phyloP scores from a whole-genome alignment of 768 basidiomycete species.

The Gymnopilus junonius region DNA sequence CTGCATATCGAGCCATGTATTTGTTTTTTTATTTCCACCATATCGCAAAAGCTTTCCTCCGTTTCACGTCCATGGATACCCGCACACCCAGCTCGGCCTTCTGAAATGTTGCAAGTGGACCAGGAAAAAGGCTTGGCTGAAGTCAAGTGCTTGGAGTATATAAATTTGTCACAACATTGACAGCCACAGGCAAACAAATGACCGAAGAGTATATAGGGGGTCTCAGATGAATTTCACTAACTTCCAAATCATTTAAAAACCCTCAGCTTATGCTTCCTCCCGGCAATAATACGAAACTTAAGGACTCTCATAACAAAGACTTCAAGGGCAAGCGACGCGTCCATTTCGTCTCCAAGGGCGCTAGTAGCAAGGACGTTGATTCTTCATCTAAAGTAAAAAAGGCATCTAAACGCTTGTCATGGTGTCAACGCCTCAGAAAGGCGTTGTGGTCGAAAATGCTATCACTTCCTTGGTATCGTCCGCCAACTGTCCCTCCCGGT shows the following conservation, averaged over 20 bases:
- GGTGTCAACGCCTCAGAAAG: conserved; percentile 3
- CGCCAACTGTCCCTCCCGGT: conserved; percentile 19
- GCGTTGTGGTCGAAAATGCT: conserved; percentile 2
- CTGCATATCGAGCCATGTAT: conserved; percentile 15
- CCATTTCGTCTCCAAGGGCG: background rate
- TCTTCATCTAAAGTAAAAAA: background rate
- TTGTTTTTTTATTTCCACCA: conserved; percentile 4
- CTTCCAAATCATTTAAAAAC: too few relatives aligned
- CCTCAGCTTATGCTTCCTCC: background rate
- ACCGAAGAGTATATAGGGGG: background rate
- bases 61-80: background rate
- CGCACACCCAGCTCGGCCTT: background rate
- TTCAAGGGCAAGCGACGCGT: too few relatives aligned
- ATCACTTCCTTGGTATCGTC: conserved; percentile 14
- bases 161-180: background rate
- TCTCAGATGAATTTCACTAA: background rate
- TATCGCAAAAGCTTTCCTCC: background rate
- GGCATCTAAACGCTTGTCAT: background rate
- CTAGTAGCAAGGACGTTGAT: background rate
- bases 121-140: background rate
- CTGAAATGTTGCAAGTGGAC: background rate
- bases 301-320: background rate
- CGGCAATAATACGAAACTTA: background rate
- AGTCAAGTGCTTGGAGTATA: background rate
- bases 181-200: background rate